Conservation (phyloP, 1,284 basidiomycete species). For the Chalciporus sp. region DNA sequence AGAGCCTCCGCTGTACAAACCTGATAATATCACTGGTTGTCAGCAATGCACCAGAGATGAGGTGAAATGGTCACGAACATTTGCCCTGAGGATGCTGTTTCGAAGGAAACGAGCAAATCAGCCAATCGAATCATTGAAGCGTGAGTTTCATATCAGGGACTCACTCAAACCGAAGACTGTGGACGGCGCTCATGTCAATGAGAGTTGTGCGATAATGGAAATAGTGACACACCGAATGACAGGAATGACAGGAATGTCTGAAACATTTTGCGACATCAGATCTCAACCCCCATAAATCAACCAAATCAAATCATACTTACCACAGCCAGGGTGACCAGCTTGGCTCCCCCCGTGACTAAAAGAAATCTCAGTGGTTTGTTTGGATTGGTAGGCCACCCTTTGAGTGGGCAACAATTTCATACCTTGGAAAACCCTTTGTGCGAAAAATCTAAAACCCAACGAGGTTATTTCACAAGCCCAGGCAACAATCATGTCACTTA, state of each 20-base stretch:
- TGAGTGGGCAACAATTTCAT: background rate
- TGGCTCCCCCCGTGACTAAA: slow-evolving; percentile 25
- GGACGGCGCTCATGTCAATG: slow-evolving; percentile 14
- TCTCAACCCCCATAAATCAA: background rate
- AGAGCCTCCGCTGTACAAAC: slow-evolving; percentile 22
- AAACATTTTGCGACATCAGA: slow-evolving; percentile 4
- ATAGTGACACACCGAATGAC: slow-evolving; percentile 21
- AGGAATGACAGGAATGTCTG: slow-evolving; percentile 25
- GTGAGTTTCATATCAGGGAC: background rate
- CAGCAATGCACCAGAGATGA: background rate
- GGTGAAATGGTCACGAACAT: slow-evolving; percentile 22
- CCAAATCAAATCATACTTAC: slow-evolving; percentile 15
- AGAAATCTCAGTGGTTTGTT: background rate
- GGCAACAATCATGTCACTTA: slow-evolving; percentile 20
- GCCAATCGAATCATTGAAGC: background rate
- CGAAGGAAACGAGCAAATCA: background rate
- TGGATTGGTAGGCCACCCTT: background rate
- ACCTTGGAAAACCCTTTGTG: slow-evolving; percentile 37
- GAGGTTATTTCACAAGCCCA: background rate
- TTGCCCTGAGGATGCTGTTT: slow-evolving; percentile 27
- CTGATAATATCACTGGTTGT: slow-evolving; percentile 18
- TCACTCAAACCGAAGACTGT: slow-evolving; percentile 38
- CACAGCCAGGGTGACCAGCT: slow-evolving; percentile 11
- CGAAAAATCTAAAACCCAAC: slow-evolving; percentile 35
- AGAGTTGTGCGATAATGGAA: background rate